Evolutionary conservation across 2,329 filamentous ascomycete species (phyloP), one percentile per base, ranked within the genome.

Genomic region (Trichoderma brevicompactum): DNA sequence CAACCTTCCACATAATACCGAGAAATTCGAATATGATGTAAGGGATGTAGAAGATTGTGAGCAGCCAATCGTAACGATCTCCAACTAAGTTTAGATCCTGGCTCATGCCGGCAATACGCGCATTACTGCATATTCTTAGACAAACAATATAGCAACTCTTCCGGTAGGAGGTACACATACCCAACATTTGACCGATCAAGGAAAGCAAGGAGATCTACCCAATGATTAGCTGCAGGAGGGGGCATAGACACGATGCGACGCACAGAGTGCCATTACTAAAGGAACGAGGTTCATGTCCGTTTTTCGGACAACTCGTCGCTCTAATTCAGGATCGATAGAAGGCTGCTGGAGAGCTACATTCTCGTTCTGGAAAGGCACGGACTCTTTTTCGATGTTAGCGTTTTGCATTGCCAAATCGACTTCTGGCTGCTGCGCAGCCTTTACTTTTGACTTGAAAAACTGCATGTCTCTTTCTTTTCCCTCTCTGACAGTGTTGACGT

Each of bases 21-120:
- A 69, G 65, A 48, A 68, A 72, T 55, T 72, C 72, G 15, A 71
- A 71, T 5, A 67, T 34, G 23, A 73, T 68, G 50, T 73, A 72
- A 32, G 67, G 67, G 38, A 72, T 71, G 50, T 73, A 73, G 32
- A 73, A 73, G 2, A 70, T 65, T 10, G 70, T 71, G n/a, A 72
- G 69, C 1, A 73, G 56, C 72, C 71, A 73, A 5, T 68, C 63
- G 52, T 71, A 73, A 7, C 70, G 62, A n/a, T 62, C 55, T 34
- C 68, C 68, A 44, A 64, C 66, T 8, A 72, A 59, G 9, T 67
- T 55, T 2, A 72, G 53, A 23, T 65, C 70, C 9, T 68, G 44
- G 7, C 66, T 65, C 65, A 71, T 70, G 2, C 71, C 71, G 17
- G 71, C 71, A 61, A 71, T 67, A 32, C 69, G 70, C 2, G 71